phyloP scores from a whole-genome alignment of 192 early-diverging fungal species.

The Paraglomus brasilianum region DNA sequence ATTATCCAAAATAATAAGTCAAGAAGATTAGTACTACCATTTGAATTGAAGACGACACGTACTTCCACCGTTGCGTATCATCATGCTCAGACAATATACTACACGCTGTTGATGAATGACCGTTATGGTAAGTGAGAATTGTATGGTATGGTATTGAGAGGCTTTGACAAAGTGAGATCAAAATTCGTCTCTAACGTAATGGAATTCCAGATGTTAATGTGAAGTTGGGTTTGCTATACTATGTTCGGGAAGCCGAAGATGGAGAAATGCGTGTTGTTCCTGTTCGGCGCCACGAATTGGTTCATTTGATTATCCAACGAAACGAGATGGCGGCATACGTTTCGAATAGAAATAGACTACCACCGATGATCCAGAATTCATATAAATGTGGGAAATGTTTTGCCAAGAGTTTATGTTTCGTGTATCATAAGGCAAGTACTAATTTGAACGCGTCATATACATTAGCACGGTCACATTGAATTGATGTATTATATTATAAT shows the following conservation, averaged over 20 bases:
- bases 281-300: constrained; percentile 61
- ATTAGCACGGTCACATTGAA: too few species aligned
- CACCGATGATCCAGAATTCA: constrained; percentile 66
- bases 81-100: constrained; percentile 81
- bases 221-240: constrained; percentile 69
- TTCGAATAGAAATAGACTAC: constrained; percentile 46
- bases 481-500: too few species aligned
- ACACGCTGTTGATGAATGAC: constrained; percentile 83
- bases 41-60: constrained; percentile 89
- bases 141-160: background rate
- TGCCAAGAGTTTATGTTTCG: constrained; percentile 60
- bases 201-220: constrained; percentile 60
- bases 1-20: constrained; percentile 24
- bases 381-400: constrained; percentile 70
- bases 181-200: background rate
- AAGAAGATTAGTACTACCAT: constrained; percentile 63
- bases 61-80: constrained; percentile 59
- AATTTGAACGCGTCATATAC: too few species aligned
- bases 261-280: constrained; percentile 66
- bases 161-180: background rate
- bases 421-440: constrained; percentile 56
- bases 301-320: constrained; percentile 67
- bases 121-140: constrained; percentile 58
- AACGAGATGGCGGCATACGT: constrained; percentile 72
- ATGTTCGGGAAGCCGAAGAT: constrained; percentile 51